phyloP scores from a whole-genome alignment of 1,284 basidiomycete genomes.

The Polyporus tsugae region DNA sequence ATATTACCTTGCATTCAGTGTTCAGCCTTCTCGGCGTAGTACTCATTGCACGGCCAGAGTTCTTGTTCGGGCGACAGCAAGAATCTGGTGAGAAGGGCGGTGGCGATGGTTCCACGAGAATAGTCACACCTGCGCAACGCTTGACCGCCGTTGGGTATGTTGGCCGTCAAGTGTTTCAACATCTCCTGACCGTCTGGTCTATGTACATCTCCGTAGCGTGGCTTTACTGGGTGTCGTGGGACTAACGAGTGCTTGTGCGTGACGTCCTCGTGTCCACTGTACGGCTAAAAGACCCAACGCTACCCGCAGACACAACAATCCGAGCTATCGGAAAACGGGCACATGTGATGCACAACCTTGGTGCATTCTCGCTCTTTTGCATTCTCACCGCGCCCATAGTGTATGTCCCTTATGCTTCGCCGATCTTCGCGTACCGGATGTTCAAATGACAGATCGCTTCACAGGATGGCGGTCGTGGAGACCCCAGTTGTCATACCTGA shows the following conservation, averaged over 20 bases:
- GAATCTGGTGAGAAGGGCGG: slow-evolving; percentile 16
- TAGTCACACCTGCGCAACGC: slow-evolving; percentile 43
- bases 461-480: slow-evolving; percentile 52
- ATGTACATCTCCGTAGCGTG: slow-evolving; percentile 45
- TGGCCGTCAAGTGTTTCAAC: neutral
- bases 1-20: slow-evolving; percentile 31
- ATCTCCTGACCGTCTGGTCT: neutral
- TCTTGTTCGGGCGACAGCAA: slow-evolving; percentile 38
- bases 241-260: slow-evolving; percentile 64
- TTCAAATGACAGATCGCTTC: neutral
- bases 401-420: slow-evolving; percentile 42
- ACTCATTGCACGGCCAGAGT: slow-evolving; percentile 52
- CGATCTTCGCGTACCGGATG: neutral
- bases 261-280: too few species aligned
- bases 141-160: slow-evolving; percentile 46
- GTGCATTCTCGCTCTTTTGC: slow-evolving; percentile 70
- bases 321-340: slow-evolving; percentile 78
- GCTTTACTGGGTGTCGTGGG: slow-evolving; percentile 67
- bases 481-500: slow-evolving; percentile 56
- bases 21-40: slow-evolving; percentile 58
- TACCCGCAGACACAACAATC: slow-evolving; percentile 62
- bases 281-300: neutral
- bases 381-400: slow-evolving; percentile 59
- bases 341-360: slow-evolving; percentile 74
- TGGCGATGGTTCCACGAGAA: neutral